Conservation (phyloP, 495 filamentous ascomycete genomes). For the Aspergillus panamensis region DNA sequence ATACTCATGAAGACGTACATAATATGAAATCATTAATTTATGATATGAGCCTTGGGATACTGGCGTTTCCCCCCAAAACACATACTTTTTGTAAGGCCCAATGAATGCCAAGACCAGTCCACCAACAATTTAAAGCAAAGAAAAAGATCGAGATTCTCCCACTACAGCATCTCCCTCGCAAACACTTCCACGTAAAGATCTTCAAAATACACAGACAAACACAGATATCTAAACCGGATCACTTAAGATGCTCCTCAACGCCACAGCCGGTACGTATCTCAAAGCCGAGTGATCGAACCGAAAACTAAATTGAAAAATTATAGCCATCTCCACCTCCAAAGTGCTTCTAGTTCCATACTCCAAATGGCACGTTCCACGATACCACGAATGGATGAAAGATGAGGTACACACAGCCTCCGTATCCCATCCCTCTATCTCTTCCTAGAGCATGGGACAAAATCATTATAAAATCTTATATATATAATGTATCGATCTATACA, state of each 20-base stretch:
- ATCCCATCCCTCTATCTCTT: too few species aligned
- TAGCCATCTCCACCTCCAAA: conserved; percentile 63
- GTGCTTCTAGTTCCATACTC: conserved; percentile 83
- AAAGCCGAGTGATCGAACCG: neutral
- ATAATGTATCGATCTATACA: neutral
- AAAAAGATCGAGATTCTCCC: neutral
- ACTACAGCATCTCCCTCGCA: neutral
- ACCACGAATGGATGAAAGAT: conserved; percentile 91
- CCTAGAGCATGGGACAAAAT: too few species aligned
- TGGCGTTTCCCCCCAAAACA: neutral
- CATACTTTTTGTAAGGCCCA: neutral
- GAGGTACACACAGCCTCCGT: conserved; percentile 51
- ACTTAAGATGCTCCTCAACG: conserved; percentile 41
- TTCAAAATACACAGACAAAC: neutral
- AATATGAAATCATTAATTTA: conserved; percentile 2
- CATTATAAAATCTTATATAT: too few species aligned
- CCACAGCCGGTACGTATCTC: conserved; percentile 33
- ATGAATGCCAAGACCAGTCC: conserved; percentile 22
- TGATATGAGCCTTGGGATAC: neutral
- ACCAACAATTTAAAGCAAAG: neutral
- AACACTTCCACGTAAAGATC: neutral
- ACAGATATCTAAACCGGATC: neutral
- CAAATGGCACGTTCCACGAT: conserved; percentile 70
- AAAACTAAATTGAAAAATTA: conserved; percentile 3
- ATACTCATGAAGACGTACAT: conserved; percentile 5